phyloP scores from a whole-genome alignment of 768 basidiomycete species.

The Boletus subcaerulescens region DNA sequence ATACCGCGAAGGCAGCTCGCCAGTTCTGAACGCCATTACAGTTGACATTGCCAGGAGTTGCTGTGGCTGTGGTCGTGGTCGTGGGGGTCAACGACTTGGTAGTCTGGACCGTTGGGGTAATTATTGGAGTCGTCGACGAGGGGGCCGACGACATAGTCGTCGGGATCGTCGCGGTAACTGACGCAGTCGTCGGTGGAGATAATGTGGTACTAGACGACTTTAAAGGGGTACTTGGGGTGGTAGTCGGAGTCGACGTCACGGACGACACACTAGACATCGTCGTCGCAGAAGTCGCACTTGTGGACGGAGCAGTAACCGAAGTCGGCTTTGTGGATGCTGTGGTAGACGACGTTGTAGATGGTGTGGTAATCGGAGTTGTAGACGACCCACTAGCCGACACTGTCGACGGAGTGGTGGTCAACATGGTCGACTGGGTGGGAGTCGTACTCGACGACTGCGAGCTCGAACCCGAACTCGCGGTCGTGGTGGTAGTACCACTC shows the following conservation, averaged over 20 bases:
- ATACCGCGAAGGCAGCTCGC: conserved; percentile 23
- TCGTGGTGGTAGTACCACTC: neutral
- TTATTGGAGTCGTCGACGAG: neutral
- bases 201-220: too few relatives aligned
- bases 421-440: neutral
- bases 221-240: too few relatives aligned
- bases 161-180: too few relatives aligned
- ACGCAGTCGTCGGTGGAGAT: too few relatives aligned
- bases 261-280: too few relatives aligned
- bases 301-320: neutral
- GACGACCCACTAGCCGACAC: neutral
- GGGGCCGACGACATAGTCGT: neutral
- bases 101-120: neutral
- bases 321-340: neutral
- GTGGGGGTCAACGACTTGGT: neutral
- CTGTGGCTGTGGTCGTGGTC: neutral
- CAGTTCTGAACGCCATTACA: conserved; percentile 22
- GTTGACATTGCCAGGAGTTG: neutral
- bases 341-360: neutral
- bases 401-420: neutral
- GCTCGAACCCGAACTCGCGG: neutral
- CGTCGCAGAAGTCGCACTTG: too few relatives aligned
- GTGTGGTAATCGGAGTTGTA: neutral
- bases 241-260: too few relatives aligned
- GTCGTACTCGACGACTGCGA: neutral